Conservation (phyloP, 1,284 basidiomycete genomes). For the Psilocybe mexicana region DNA sequence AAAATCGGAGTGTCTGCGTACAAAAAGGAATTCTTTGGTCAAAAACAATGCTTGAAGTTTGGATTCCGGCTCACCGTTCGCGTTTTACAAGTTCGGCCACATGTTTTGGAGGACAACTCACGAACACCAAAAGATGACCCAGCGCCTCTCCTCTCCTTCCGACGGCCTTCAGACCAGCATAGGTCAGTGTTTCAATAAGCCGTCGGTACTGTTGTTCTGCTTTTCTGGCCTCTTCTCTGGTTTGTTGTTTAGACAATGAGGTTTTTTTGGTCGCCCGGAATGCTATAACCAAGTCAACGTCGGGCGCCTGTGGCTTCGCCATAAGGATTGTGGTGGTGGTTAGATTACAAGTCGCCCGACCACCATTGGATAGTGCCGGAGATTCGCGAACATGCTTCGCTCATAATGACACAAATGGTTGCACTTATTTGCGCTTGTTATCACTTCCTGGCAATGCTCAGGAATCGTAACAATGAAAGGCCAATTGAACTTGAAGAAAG, state of each 20-base stretch:
- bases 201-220: constrained; percentile 69
- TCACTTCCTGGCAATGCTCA: no score
- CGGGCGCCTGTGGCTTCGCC: constrained; percentile 33
- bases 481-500: no score
- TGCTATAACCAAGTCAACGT: constrained; percentile 71
- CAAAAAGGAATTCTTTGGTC: not conserved
- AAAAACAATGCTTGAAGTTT: not conserved
- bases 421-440: no score
- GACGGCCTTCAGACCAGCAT: constrained; percentile 66
- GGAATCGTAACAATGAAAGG: no score
- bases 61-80: constrained; percentile 62
- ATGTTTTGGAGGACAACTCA: constrained; percentile 67
- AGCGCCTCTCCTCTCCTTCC: constrained; percentile 73
- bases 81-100: constrained; percentile 67
- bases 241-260: constrained; percentile 58
- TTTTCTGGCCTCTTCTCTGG: constrained; percentile 58
- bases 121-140: constrained; percentile 80
- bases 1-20: constrained; percentile 28
- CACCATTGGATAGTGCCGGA: no score
- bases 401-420: no score
- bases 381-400: no score
- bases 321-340: constrained; percentile 8
- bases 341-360: not conserved
- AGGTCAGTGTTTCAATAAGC: constrained; percentile 60
- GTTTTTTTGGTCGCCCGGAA: constrained; percentile 57